Evolutionary conservation across 306 rosid species (phyloP).

Genomic region (Spatholobus suberectus): DNA sequence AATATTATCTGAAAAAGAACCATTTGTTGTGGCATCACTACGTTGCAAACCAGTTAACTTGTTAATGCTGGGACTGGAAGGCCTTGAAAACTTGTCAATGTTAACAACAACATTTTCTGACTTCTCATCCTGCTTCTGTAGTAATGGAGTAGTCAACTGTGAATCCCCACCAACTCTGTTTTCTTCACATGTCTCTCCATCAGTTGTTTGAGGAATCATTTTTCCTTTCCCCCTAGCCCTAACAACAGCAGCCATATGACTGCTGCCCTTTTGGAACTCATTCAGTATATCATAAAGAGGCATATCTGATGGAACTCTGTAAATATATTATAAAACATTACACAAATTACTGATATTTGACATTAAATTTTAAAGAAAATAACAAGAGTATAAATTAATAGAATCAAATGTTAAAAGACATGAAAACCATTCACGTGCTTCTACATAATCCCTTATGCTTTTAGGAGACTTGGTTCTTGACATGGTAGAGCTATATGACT

Average conservation of each 20-base stretch:
- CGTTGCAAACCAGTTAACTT: slow-evolving; percentile 47
- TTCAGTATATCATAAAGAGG: slow-evolving; percentile 96
- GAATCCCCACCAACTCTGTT: slow-evolving; percentile 44
- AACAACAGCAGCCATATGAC: slow-evolving; percentile 99
- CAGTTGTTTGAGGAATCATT: slow-evolving; percentile 45
- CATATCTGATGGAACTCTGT: slow-evolving; percentile 97
- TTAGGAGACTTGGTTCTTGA: slow-evolving; percentile 15
- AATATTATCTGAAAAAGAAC: slow-evolving; percentile 60
- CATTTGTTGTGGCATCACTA: slow-evolving; percentile 51
- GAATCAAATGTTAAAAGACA: slow-evolving; percentile 21
- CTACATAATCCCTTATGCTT: neutral
- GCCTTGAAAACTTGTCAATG: slow-evolving; percentile 64
- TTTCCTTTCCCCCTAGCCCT: slow-evolving; percentile 69
- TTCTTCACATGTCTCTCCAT: slow-evolving; percentile 60
- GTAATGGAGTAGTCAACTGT: slow-evolving; percentile 75
- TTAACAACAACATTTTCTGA: slow-evolving; percentile 66
- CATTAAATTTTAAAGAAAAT: slow-evolving; percentile 15
- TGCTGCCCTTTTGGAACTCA: slow-evolving; percentile 97
- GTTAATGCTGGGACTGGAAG: slow-evolving; percentile 40
- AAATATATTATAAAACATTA: slow-evolving; percentile 42
- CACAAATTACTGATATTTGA: slow-evolving; percentile 34
- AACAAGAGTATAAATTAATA: slow-evolving; percentile 22
- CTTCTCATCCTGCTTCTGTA: slow-evolving; percentile 55
- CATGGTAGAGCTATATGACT: slow-evolving; percentile 4
- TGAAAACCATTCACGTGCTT: slow-evolving; percentile 21